Base-by-base conservation (phyloP, 169 alveolate species). In the Babesia gibsoni region DNA sequence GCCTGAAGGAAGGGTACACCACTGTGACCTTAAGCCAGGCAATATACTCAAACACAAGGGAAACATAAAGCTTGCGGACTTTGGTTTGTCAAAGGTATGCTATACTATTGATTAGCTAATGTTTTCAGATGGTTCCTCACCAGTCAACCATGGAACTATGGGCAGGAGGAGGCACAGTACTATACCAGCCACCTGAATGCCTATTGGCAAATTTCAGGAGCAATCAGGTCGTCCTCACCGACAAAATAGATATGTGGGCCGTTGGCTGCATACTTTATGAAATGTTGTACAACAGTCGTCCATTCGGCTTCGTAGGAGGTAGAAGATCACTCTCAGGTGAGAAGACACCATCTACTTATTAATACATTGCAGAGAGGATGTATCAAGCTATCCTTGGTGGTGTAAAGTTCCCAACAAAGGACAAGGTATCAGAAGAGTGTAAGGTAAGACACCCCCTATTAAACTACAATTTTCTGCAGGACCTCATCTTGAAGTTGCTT, bases 121-220 rank as follows among this genome's bases (percentile, higher is more conserved):
- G 22, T 18, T 14, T 29, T 52, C 66, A 80, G 80, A 53, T 90
- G 70, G 83, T 68, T 37, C 59, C 86, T 35, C 91, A 79, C 12
- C 89, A 91, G 65, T 68, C 91, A 41, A 72, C 52, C 65, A 73
- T 30, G 63, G 80, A 58, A 52, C 80, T 69, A 20, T 84, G 94
- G 89, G 90, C 86, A 16, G 96, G 96, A 7, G 96, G 96, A n/a
- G 96, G 96, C 36, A 92, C 96, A 10, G 84, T 92, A 33, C 91
- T 92, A 90, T 92, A 92, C 81, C 96, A 92, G 83, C 96, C 96
- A 8, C 96, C 96, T 12, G 96, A 92, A 67, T 91, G 95, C 50
- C 88, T 92, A 50, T 1, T 70, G 58, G 88, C 82, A 49, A 75
- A 56, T 85, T 78, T 54, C 67, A 83, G 63, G 83, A 83, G 65